Percentiles rank a stretch among this genome's conserved stretches.
phyloP scores from a whole-genome alignment of 2,329 filamentous ascomycete species.

The Hypocrella siamensis region DNA sequence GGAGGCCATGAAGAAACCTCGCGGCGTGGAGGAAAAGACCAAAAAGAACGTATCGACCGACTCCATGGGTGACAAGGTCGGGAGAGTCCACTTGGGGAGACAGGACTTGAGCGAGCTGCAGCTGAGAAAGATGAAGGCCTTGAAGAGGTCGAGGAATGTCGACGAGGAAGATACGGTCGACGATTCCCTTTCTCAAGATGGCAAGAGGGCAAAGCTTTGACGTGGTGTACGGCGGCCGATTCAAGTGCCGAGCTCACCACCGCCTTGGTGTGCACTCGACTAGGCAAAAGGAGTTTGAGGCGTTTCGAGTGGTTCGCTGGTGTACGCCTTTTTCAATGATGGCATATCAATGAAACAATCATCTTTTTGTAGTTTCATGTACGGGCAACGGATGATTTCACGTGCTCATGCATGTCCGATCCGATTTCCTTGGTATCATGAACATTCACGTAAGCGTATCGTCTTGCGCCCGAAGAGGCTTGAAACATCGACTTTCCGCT shows the following conservation, averaged over 20 bases:
- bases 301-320: slow-evolving; percentile 1
- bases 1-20: slow-evolving; percentile 78
- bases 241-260: too few relatives aligned
- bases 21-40: slow-evolving; percentile 55
- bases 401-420: too few relatives aligned
- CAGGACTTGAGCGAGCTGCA: slow-evolving; percentile 80
- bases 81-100: slow-evolving; percentile 77
- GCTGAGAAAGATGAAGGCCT: slow-evolving; percentile 97
- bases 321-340: neutral
- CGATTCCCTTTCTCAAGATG: slow-evolving; percentile 21
- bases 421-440: too few relatives aligned
- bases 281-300: slow-evolving; percentile 1
- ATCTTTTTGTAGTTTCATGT: too few relatives aligned
- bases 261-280: too few relatives aligned
- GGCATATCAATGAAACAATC: too few relatives aligned
- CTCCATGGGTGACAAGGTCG: slow-evolving; percentile 88
- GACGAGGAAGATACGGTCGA: slow-evolving; percentile 34
- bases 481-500: too few relatives aligned
- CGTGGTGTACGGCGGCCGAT: too few relatives aligned
- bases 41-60: slow-evolving; percentile 98
- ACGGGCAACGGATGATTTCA: too few relatives aligned
- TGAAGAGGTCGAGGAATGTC: slow-evolving; percentile 62
- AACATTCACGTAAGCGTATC: too few relatives aligned
- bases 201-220: slow-evolving; percentile 21
- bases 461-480: too few relatives aligned